Evolutionary conservation across 164 flowering plant species (phyloP).

Genomic region (Tinospora cordifolia): DNA sequence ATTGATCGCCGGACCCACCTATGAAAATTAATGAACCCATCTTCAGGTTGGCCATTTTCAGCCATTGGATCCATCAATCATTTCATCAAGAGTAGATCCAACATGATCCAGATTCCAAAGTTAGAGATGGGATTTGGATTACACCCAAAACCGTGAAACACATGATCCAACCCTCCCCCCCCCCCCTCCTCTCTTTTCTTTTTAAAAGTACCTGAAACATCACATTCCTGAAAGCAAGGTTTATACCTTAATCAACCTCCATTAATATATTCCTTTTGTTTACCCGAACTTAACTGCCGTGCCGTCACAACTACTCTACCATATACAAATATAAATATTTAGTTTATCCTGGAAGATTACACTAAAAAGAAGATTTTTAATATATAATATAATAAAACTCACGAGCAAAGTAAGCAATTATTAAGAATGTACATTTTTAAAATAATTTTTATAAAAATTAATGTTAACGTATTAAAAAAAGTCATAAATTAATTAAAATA

Average conservation of each 20-base stretch:
- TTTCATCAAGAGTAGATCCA: too few relatives aligned
- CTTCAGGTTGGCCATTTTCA: too few relatives aligned
- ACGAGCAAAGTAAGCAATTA: neutral
- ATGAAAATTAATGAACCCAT: too few relatives aligned
- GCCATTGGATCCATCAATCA: too few relatives aligned
- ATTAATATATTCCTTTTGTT: conserved; percentile 7
- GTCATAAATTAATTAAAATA: neutral
- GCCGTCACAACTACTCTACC: conserved; percentile 16
- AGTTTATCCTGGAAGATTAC: neutral
- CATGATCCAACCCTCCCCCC: neutral
- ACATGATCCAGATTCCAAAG: too few relatives aligned
- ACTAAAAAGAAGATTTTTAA: neutral
- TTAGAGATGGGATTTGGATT: neutral
- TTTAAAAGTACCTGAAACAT: neutral
- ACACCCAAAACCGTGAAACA: neutral
- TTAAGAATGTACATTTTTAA: too few relatives aligned
- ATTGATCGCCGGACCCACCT: too few relatives aligned
- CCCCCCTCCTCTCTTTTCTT: too few relatives aligned
- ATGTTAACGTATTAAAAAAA: too few relatives aligned
- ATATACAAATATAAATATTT: neutral
- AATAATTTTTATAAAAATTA: too few relatives aligned
- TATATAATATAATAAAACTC: neutral
- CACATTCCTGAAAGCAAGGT: conserved; percentile 14
- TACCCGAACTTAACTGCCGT: conserved; percentile 12
- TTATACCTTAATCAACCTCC: conserved; percentile 21